Evolutionary conservation across 2,329 filamentous ascomycete species (phyloP).

Genomic region (Scedosporium boydii): DNA sequence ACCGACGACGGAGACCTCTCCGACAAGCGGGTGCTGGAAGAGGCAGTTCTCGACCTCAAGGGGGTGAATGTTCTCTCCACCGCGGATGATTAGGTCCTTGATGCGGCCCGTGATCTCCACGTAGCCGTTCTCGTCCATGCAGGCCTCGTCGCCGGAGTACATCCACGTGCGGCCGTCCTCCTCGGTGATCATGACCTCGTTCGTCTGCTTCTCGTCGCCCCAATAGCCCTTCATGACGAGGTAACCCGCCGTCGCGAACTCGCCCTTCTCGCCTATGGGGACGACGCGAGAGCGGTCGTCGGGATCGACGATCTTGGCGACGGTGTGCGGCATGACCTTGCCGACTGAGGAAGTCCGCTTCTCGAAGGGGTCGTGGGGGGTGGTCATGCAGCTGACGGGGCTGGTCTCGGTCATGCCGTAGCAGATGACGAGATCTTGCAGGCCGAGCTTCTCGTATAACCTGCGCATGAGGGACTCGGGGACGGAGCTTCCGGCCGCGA

Average conservation of each 20-base stretch:
- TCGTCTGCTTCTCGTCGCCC: conserved; percentile 60
- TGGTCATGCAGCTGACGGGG: conserved; percentile 73
- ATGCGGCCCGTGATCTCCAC: conserved; percentile 83
- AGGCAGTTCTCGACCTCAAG: conserved; percentile 87
- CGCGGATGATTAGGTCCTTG: conserved; percentile 91
- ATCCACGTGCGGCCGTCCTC: conserved; percentile 63
- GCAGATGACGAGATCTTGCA: conserved; percentile 81
- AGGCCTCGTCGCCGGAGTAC: conserved; percentile 84
- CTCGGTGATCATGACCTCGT: conserved; percentile 48
- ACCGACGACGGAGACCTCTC: conserved; percentile 75
- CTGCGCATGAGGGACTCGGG: conserved; percentile 72
- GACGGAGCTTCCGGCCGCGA: conserved; percentile 79
- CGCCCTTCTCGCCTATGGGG: conserved; percentile 59
- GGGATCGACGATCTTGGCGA: conserved; percentile 65
- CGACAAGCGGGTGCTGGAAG: conserved; percentile 59
- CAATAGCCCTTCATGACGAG: conserved; percentile 88
- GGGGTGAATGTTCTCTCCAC: conserved; percentile 93
- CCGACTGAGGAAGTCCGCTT: conserved; percentile 72
- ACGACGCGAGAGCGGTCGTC: conserved; percentile 48
- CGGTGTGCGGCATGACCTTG: conserved; percentile 72
- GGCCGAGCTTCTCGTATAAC: conserved; percentile 63
- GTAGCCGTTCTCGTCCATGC: conserved; percentile 75
- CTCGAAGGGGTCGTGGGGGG: conserved; percentile 61
- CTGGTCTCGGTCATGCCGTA: conserved; percentile 94
- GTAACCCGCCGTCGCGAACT: conserved; percentile 77